These are phyloP conservation scores for Monosporascus sp. DNA, from an alignment of 2,329 filamentous ascomycete species.

Conservation along the genomic window DNA sequence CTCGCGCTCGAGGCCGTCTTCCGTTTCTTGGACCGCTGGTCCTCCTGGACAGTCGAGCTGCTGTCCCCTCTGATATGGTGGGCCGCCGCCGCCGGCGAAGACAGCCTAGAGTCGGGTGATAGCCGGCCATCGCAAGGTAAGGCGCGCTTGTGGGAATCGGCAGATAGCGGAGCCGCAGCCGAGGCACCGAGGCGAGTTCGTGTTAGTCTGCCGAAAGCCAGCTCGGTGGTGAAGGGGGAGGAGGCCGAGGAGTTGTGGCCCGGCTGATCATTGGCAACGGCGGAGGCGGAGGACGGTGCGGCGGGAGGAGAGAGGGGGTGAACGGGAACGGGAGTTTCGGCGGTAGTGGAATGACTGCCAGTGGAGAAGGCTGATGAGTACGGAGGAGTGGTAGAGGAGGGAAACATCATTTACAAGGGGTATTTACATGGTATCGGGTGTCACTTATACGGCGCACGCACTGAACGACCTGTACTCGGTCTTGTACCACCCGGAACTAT, in stretches of 20 bases:
- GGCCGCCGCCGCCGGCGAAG: conserved; percentile 5
- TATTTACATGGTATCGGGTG: too few species aligned
- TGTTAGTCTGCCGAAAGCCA: background rate
- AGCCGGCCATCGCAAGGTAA: conserved; percentile 16
- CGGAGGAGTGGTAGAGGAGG: background rate
- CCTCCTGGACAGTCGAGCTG: conserved; percentile 11
- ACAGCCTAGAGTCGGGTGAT: conserved; percentile 18
- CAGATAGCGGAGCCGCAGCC: background rate
- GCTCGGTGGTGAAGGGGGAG: background rate
- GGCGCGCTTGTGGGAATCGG: conserved; percentile 16
- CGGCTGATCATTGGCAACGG: background rate
- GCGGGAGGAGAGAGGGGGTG: background rate
- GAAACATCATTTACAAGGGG: background rate
- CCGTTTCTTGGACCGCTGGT: conserved; percentile 37
- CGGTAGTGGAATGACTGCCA: too few species aligned
- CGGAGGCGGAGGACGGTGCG: background rate
- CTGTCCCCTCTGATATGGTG: conserved; percentile 1
- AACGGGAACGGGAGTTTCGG: background rate
- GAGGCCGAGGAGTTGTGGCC: background rate
- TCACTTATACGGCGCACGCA: too few species aligned
- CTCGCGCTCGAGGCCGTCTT: conserved; percentile 39
- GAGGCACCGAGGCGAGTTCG: background rate
- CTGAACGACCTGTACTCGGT: too few species aligned
- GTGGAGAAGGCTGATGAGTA: background rate
- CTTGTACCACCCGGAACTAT: too few species aligned